Conservation (phyloP, 805 yeast species). For the Metschnikowia borealis region DNA sequence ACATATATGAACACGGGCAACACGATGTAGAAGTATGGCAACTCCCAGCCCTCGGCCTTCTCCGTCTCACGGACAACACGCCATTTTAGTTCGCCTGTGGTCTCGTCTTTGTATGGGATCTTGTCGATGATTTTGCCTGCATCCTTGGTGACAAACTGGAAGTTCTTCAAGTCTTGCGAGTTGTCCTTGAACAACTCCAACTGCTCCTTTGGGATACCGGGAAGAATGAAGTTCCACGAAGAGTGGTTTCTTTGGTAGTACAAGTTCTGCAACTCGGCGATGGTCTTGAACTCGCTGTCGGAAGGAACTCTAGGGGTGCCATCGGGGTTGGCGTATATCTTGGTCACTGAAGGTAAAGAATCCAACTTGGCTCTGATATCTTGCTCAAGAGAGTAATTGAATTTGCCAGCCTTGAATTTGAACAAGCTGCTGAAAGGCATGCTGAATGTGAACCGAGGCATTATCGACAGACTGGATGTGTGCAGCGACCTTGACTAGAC, state of each 20-base stretch:
- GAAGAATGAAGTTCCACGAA: constrained; percentile 42
- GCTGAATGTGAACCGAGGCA: constrained; percentile 40
- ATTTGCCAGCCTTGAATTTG: constrained; percentile 33
- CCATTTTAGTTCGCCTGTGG: constrained; percentile 79
- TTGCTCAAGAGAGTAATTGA: constrained; percentile 50
- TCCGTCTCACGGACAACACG: constrained; percentile 67
- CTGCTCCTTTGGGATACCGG: constrained; percentile 51
- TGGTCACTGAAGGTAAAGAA: constrained; percentile 58
- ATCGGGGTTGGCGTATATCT: constrained; percentile 69
- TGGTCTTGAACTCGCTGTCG: constrained; percentile 66
- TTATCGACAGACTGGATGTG: constrained; percentile 12
- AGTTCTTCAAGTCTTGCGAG: constrained; percentile 54
- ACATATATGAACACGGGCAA: constrained; percentile 65
- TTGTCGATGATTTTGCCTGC: constrained; percentile 69
- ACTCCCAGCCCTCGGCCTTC: constrained; percentile 82
- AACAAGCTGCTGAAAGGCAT: constrained; percentile 38
- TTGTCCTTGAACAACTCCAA: constrained; percentile 56
- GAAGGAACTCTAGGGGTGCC: constrained; percentile 68
- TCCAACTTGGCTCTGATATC: constrained; percentile 62
- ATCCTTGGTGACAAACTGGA: constrained; percentile 48
- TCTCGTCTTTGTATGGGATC: constrained; percentile 75
- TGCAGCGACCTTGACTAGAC: constrained; percentile 1
- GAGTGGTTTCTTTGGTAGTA: constrained; percentile 55
- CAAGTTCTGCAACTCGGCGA: constrained; percentile 66
- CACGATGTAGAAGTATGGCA: constrained; percentile 63